Evolutionary conservation across 2,329 filamentous ascomycete species (phyloP).

Genomic region (Exophiala bonariae): DNA sequence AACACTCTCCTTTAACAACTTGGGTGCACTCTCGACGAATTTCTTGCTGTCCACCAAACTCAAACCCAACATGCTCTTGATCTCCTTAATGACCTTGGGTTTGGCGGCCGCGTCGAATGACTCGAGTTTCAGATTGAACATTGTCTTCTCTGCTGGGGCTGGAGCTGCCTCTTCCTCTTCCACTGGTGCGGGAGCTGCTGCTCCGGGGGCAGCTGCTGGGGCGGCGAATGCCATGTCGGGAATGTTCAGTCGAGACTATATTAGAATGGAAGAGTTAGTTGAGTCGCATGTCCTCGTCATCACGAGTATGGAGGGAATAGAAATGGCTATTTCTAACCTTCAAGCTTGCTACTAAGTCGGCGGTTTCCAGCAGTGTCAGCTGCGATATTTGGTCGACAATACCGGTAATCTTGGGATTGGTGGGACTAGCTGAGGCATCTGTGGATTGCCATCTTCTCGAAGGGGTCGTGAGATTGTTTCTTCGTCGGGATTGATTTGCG

Average conservation of each 20-base stretch:
- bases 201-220: constrained; percentile 60
- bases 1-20: constrained; percentile 98
- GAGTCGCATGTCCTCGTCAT: not conserved
- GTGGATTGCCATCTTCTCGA: constrained; percentile 86
- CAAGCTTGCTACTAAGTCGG: constrained; percentile 88
- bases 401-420: constrained; percentile 85
- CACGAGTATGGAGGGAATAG: not conserved
- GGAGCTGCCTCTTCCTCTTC: constrained; percentile 87
- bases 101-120: constrained; percentile 86
- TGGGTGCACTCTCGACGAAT: constrained; percentile 95
- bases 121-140: constrained; percentile 94
- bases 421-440: constrained; percentile 61
- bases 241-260: constrained; percentile 93
- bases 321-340: too few species aligned
- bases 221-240: constrained; percentile 96
- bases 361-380: constrained; percentile 96
- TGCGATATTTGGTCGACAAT: constrained; percentile 99
- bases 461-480: constrained; percentile 27
- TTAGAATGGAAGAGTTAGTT: constrained; percentile 16
- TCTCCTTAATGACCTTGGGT: constrained; percentile 99
- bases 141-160: constrained; percentile 86
- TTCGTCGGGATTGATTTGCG: constrained; percentile 38
- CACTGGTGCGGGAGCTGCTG: constrained; percentile 59
- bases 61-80: constrained; percentile 93
- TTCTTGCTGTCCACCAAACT: constrained; percentile 99